These are phyloP conservation scores for Plasmopara halstedii DNA, from an alignment of 352 stramenopile genomes.

Conservation along the genomic window DNA sequence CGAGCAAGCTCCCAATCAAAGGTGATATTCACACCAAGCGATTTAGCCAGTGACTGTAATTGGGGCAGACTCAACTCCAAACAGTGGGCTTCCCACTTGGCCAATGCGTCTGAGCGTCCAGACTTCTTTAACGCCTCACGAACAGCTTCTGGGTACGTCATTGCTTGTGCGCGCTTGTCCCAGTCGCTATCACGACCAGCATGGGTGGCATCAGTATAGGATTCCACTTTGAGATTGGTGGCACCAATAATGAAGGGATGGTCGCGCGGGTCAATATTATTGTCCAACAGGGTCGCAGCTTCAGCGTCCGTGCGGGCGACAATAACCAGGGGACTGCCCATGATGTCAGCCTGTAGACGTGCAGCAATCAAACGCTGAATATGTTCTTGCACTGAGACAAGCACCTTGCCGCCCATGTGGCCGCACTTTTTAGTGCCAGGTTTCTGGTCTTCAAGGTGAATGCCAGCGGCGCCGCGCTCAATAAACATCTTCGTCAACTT, in stretches of 20 bases:
- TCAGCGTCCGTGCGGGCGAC: slow-evolving; percentile 96
- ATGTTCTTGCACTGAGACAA: slow-evolving; percentile 96
- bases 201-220: slow-evolving; percentile 71
- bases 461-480: slow-evolving; percentile 93
- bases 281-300: slow-evolving; percentile 95
- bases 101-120: slow-evolving; percentile 56
- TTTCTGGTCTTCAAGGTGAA: slow-evolving; percentile 99
- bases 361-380: slow-evolving; percentile 95
- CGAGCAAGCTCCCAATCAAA: slow-evolving; percentile 96
- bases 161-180: slow-evolving; percentile 89
- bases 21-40: slow-evolving; percentile 73
- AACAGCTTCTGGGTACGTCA: slow-evolving; percentile 95
- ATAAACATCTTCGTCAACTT: slow-evolving; percentile 99
- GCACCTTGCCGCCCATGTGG: slow-evolving; percentile 98
- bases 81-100: slow-evolving; percentile 78
- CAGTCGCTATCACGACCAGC: slow-evolving; percentile 72
- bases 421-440: slow-evolving; percentile 99
- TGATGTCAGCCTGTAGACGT: slow-evolving; percentile 93
- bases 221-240: slow-evolving; percentile 86
- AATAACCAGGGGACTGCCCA: slow-evolving; percentile 92
- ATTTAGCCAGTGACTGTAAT: slow-evolving; percentile 69
- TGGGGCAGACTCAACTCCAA: slow-evolving; percentile 68
- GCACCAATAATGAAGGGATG: slow-evolving; percentile 97
- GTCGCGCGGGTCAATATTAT: slow-evolving; percentile 95
- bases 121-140: slow-evolving; percentile 64